A percentile compares a stretch with the other conserved stretches of the same genome.
Evolutionary conservation across 352 stramenopile species (phyloP).

Genomic region (Phytophthora niederhauseri): DNA sequence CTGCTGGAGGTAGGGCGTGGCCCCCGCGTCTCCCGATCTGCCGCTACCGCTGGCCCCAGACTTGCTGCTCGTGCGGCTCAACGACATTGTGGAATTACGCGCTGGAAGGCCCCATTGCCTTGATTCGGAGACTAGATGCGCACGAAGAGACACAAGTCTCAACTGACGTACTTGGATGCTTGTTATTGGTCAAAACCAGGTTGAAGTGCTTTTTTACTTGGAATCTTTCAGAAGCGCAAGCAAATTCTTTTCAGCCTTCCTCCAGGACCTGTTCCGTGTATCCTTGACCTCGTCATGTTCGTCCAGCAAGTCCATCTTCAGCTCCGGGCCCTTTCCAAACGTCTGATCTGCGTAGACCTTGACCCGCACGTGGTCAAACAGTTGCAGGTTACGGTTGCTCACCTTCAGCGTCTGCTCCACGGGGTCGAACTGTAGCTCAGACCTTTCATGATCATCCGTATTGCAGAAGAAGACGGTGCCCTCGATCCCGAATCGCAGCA

Average conservation of each 20-base stretch:
- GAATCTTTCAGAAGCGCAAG: background rate
- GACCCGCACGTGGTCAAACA: slow-evolving; percentile 67
- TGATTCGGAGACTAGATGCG: slow-evolving; percentile 2
- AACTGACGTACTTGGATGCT: slow-evolving; percentile 5
- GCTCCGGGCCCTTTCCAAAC: slow-evolving; percentile 60
- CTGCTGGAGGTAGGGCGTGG: slow-evolving; percentile 26
- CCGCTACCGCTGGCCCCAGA: slow-evolving; percentile 9
- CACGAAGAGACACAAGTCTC: slow-evolving; percentile 13
- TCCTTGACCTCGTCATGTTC: background rate
- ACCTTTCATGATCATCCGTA: slow-evolving; percentile 44
- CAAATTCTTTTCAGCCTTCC: background rate
- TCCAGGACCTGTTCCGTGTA: background rate
- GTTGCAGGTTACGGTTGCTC: slow-evolving; percentile 46
- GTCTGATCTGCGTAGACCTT: slow-evolving; percentile 44
- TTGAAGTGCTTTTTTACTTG: background rate
- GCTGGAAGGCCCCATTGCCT: background rate
- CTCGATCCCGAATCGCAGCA: slow-evolving; percentile 98
- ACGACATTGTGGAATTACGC: slow-evolving; percentile 13
- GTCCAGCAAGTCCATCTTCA: slow-evolving; percentile 62
- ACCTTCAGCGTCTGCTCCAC: slow-evolving; percentile 53
- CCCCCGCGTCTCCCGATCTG: slow-evolving; percentile 2
- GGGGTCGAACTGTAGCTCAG: slow-evolving; percentile 46
- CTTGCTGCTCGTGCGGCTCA: slow-evolving; percentile 25
- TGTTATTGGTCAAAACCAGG: slow-evolving; percentile 1
- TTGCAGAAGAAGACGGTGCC: slow-evolving; percentile 88